Evolutionary conservation across 164 flowering plant species (phyloP), one percentile per base, ranked within the genome.

Genomic region (Vitis rupestris): DNA sequence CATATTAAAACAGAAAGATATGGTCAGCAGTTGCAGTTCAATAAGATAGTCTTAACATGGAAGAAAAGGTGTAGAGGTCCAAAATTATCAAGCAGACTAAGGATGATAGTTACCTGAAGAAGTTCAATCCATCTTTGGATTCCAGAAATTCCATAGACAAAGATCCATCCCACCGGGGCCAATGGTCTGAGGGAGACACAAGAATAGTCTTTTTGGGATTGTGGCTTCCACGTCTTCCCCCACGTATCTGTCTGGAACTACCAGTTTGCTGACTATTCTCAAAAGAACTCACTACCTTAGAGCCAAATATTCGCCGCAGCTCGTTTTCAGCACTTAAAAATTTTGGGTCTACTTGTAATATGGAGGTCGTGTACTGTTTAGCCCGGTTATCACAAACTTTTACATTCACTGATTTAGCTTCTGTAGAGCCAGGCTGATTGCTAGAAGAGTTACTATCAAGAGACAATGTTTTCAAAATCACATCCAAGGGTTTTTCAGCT

Each of bases 131-230:
- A 75, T 88, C 81, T 72, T 70, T 92, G 16, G 82, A 81, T 74
- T 87, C 97, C 60, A 94, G 66, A 79, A 81, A 81, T 72, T 94
- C 98, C 97, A 94, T 90, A 63, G 92, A 84, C 62, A 92, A 70
- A 68, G 93, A 89, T 64, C 88, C 93, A 85, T 92, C 97, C 97
- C 98, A 94, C 9, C 90, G 93, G 68, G 88, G 87, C 98, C 98
- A 94, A 67, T 89, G 81, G 10, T 78, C 85, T 30, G 83, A 84
- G 44, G 97, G 92, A 68, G 92, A 80, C 67, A 92, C 84, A 73
- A 94, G 87, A 70, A 83, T 69, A 31, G 87, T 88, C 83, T 85
- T 94, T 75, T 87, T 82, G 63, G 65, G 79, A 72, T 59, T 79
- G 67, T 87, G 84, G 66, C 64, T 64, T 68, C 87, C 92, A 55